Evolutionary conservation across 257 asterid genomes (phyloP).

Genomic region (Leptodermis oblonga): DNA sequence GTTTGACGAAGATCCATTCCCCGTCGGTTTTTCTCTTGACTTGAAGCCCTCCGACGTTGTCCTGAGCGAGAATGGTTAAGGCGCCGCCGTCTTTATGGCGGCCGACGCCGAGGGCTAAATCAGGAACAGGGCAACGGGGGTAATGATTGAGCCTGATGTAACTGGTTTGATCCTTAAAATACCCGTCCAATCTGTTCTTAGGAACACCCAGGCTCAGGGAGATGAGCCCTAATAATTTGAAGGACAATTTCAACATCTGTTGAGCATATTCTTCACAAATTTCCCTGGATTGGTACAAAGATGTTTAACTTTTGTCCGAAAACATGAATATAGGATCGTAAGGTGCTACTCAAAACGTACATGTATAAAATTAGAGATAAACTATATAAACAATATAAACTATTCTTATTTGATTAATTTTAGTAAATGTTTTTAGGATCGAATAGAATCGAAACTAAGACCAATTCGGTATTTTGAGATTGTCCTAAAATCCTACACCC

Average conservation of each 20-base stretch:
- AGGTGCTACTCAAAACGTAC: no score
- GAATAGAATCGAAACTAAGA: no score
- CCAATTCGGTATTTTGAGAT: no score
- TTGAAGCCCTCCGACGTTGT: slow-evolving; percentile 67
- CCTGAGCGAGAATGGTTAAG: slow-evolving; percentile 32
- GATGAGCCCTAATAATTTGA: slow-evolving; percentile 50
- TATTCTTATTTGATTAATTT: no score
- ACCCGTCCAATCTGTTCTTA: slow-evolving; percentile 39
- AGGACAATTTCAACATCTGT: slow-evolving; percentile 45
- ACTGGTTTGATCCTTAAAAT: slow-evolving; percentile 49
- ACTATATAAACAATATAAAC: no score
- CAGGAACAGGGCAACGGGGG: slow-evolving; percentile 65
- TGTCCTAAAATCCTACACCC: no score
- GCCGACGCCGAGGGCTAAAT: slow-evolving; percentile 55
- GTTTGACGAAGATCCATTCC: slow-evolving; percentile 69
- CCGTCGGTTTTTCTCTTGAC: slow-evolving; percentile 69
- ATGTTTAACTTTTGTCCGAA: no score
- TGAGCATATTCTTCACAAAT: slow-evolving; percentile 48
- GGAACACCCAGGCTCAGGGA: slow-evolving; percentile 51
- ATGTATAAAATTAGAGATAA: no score
- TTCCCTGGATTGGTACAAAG: no score
- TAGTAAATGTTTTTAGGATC: no score
- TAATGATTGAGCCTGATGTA: slow-evolving; percentile 65
- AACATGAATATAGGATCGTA: no score
- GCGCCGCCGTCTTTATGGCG: slow-evolving; percentile 9